These are phyloP conservation scores for Pythium aquatile DNA, from an alignment of 352 stramenopile genomes.

Conservation along the genomic window DNA sequence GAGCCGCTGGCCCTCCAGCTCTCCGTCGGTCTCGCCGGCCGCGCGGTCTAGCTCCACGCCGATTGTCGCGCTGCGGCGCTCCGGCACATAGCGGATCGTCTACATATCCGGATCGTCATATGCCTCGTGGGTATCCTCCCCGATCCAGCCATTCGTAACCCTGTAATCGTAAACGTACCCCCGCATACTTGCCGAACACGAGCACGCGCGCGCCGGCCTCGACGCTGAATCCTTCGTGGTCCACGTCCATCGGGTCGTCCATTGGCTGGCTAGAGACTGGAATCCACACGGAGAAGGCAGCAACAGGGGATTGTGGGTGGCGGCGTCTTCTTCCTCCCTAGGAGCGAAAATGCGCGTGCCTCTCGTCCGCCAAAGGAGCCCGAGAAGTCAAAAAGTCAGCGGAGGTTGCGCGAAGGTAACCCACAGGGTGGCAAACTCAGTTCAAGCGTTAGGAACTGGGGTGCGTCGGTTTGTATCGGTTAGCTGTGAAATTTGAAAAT, in stretches of 20 bases:
- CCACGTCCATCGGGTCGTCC: slow-evolving; percentile 32
- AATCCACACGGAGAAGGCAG: neutral
- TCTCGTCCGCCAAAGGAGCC: slow-evolving; percentile 5
- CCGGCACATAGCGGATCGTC: slow-evolving; percentile 66
- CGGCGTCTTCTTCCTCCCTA: slow-evolving; percentile 4
- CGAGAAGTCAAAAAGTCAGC: slow-evolving; percentile 13
- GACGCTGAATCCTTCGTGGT: slow-evolving; percentile 34
- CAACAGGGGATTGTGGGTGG: neutral
- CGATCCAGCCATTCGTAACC: too few relatives aligned
- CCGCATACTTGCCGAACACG: slow-evolving; percentile 77
- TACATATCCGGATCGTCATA: slow-evolving; percentile 17
- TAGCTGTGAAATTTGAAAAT: slow-evolving; percentile 6
- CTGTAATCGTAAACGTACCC: slow-evolving; percentile 35
- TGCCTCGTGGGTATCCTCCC: neutral
- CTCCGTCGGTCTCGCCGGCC: slow-evolving; percentile 76
- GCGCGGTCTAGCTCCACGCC: slow-evolving; percentile 86
- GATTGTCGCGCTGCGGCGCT: slow-evolving; percentile 51
- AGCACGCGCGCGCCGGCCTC: slow-evolving; percentile 53
- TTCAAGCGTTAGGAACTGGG: slow-evolving; percentile 9
- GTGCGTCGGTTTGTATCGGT: slow-evolving; percentile 1
- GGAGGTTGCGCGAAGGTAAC: slow-evolving; percentile 31
- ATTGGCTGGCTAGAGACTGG: slow-evolving; percentile 7
- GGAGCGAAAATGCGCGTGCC: slow-evolving; percentile 14
- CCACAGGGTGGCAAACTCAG: slow-evolving; percentile 2
- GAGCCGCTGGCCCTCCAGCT: slow-evolving; percentile 60